Conservation (phyloP, 768 basidiomycete species). For the Nidularia sp. region DNA sequence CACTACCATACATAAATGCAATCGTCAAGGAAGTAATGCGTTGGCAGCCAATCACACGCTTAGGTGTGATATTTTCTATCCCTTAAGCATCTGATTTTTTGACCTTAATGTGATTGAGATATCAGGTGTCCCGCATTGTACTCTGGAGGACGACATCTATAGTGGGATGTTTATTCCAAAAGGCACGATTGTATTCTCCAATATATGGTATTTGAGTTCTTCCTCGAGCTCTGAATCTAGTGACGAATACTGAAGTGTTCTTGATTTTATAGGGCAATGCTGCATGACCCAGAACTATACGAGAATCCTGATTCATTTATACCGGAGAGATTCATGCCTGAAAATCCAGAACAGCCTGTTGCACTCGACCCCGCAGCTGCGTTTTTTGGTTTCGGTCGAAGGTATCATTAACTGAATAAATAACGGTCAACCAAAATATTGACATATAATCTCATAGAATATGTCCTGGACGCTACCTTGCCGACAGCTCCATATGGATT, state of each 20-base stretch:
- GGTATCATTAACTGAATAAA: conserved; percentile 1
- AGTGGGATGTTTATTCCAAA: conserved; percentile 30
- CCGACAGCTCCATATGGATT: conserved; percentile 10
- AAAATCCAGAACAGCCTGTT: conserved; percentile 3
- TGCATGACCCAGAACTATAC: conserved; percentile 24
- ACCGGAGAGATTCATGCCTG: conserved; percentile 20
- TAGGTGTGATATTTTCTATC: conserved; percentile 2
- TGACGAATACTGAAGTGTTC: background rate
- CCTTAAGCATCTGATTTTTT: background rate
- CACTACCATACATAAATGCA: conserved; percentile 26
- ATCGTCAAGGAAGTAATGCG: conserved; percentile 18
- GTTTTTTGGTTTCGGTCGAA: conserved; percentile 14
- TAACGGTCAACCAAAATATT: background rate
- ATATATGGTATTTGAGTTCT: conserved; percentile 15
- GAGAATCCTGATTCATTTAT: conserved; percentile 25
- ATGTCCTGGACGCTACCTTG: conserved; percentile 18
- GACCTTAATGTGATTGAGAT: background rate
- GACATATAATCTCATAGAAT: conserved; percentile 5
- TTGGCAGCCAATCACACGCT: conserved; percentile 5
- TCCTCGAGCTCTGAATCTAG: background rate
- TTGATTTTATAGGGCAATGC: conserved; percentile 17
- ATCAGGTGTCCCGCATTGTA: conserved; percentile 25
- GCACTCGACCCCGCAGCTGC: conserved; percentile 6
- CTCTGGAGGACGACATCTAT: conserved; percentile 33
- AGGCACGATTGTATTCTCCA: conserved; percentile 20